phyloP scores from a whole-genome alignment of 75 land plant species.

The Ceratopteris richardii region DNA sequence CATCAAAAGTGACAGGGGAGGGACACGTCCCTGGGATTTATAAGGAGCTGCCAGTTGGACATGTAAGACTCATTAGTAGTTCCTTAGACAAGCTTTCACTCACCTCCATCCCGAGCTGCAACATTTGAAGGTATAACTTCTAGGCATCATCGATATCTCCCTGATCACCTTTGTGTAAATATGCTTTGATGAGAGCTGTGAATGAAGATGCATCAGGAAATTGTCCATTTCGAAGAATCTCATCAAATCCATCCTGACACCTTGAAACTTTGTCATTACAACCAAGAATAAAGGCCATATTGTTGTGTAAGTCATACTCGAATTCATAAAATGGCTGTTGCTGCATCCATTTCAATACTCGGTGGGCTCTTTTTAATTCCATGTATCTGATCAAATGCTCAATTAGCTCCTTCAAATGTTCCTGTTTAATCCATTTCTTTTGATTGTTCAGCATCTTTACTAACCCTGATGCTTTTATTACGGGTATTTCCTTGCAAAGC shows the following conservation, averaged over 20 bases:
- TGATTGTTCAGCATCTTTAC: slow-evolving; percentile 68
- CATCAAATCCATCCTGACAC: slow-evolving; percentile 82
- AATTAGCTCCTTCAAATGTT: slow-evolving; percentile 57
- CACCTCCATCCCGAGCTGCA: slow-evolving; percentile 71
- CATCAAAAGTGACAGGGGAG: too few relatives aligned
- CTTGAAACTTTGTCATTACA: slow-evolving; percentile 55
- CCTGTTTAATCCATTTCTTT: slow-evolving; percentile 66
- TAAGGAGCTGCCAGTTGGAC: slow-evolving; percentile 47
- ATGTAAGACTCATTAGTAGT: slow-evolving; percentile 55
- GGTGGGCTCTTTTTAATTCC: slow-evolving; percentile 52
- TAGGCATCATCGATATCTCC: slow-evolving; percentile 67
- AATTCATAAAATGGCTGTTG: slow-evolving; percentile 76
- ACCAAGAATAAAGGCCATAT: slow-evolving; percentile 70
- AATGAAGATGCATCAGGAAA: slow-evolving; percentile 68
- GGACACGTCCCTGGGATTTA: too few relatives aligned
- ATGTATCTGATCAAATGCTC: slow-evolving; percentile 58
- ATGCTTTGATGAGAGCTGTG: slow-evolving; percentile 56
- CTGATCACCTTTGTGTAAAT: slow-evolving; percentile 43
- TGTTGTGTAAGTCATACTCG: slow-evolving; percentile 71
- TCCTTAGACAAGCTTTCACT: slow-evolving; percentile 51
- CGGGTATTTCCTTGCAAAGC: slow-evolving; percentile 86
- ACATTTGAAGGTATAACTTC: slow-evolving; percentile 64
- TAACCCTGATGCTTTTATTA: slow-evolving; percentile 41
- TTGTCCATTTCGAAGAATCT: slow-evolving; percentile 54
- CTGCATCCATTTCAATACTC: slow-evolving; percentile 85